Evolutionary conservation across 192 early-diverging fungal genomes (phyloP), one percentile per base, ranked within the genome.

Genomic region (Coemansia sp.): DNA sequence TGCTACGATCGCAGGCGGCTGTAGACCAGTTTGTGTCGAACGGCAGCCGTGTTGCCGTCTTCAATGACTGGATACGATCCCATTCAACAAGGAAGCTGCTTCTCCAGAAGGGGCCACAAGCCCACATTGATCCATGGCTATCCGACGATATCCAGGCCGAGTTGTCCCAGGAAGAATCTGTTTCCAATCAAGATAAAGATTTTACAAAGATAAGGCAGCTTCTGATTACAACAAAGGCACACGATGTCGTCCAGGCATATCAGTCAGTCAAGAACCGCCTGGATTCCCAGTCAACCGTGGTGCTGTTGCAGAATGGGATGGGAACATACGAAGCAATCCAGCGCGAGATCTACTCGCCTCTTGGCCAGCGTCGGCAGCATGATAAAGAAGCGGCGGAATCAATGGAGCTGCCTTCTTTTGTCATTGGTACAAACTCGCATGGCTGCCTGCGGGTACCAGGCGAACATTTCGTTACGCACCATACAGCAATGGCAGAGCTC

Each of bases 241-340:
- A 90, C 49, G 85, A 92, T 52, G 84, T 85, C 6, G 63, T 82
- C 12, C 72, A 73, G 12, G 88, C 89, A 12, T 77, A 87, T 15
- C 52, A 68, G 38, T 68, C 73, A 26, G 81, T 90, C 60, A 72
- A 69, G 34, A 66, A 71, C 33, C 85, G 89, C 1, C 69, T 92
- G 10, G 58, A 68, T 30, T 63, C 75, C 15, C 76, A 73, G 60
- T 78, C 86, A 0, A 87, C 84, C 0, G 85, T 92, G 5, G 74
- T 90, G 5, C 61, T 92, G 52, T 65, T 92, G 66, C 88, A 89
- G 49, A 92, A 92, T 48, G 90, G 89, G 9, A 86, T 89, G 84
- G 87, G 87, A 20, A 67, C 86, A 26, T 76, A 81, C 55, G 84
- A 88, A 51, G 84, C 86, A 24, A 75, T 91, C 35, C 71, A 69